Base-by-base conservation (phyloP, 1,139 yeast species). In the Yamadazyma blattariae region DNA sequence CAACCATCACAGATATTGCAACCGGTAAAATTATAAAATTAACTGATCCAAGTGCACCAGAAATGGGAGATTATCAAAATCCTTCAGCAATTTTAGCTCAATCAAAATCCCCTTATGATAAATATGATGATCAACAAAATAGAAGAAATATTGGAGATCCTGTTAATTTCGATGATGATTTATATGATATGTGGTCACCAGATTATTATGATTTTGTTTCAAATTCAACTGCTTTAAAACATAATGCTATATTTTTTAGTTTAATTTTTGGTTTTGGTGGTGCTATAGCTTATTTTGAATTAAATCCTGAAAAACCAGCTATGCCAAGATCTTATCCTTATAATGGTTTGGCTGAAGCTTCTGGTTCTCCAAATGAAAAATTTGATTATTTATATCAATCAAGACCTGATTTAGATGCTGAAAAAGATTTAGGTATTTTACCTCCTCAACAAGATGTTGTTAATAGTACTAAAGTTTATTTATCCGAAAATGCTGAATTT, bases 181-280 rank as follows among this genome's bases (percentile, higher is more conserved):
- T 76, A 56, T 71, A 81, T 54, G 92, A 87, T 56, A 74, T 85
- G 70, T 87, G 95, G 95, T 79, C 95, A 10, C 95, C 95, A 14
- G 95, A 86, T 54, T 75, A 80, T 53, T 80, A 70, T 57, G 79
- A 79, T 50, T 58, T 67, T 32, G 84, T 79, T 29, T 64, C 76
- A 27, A 82, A 84, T 58, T 57, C 63, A 39, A 70, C 77, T 28
- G 95, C 95, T 2, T 59, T 81, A 37, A 71, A 66, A 40, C 71
- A 67, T 44, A 68, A 67, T 40, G 71, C 55, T 25, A 61, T 71
- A 25, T 83, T 83, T 59, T 76, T 82, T 51, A 73, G 74, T 9
- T 63, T 68, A 31, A 56, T 85, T 36, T 69, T 74, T 34, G 74
- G 74, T 1, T 74, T 82, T 54, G 79, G 78, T 28, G 72, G 72